Evolutionary conservation across 495 filamentous ascomycete genomes (phyloP).

Genomic region (Cercophora samala): DNA sequence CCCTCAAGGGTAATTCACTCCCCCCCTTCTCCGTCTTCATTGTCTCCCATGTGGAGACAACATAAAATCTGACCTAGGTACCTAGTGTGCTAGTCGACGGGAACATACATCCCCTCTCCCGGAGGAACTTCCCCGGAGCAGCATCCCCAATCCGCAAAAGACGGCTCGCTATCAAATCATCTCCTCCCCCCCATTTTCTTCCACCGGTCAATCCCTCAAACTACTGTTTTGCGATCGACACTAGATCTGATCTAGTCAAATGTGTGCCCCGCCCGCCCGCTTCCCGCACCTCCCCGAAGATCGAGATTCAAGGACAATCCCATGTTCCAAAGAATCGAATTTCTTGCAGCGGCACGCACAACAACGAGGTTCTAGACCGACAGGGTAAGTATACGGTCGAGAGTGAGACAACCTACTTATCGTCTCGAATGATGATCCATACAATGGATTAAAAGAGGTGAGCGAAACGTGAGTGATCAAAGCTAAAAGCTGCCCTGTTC

Average conservation of each 20-base stretch:
- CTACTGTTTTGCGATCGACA: not conserved
- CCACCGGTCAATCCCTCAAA: not conserved
- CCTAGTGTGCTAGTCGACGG: not conserved
- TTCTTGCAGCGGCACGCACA: not conserved
- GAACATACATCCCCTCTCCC: not conserved
- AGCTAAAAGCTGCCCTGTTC: not conserved
- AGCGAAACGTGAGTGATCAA: not conserved
- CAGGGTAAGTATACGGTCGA: not conserved
- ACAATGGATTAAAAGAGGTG: not conserved
- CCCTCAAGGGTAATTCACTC: no score
- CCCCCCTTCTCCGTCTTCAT: no score
- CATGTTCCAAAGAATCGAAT: not conserved
- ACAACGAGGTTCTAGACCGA: not conserved
- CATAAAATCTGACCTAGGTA: no score
- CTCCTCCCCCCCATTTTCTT: not conserved
- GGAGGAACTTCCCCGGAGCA: not conserved
- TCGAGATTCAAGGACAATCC: not conserved
- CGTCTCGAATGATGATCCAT: not conserved
- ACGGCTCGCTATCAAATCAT: not conserved
- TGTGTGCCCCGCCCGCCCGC: not conserved
- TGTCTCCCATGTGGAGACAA: no score
- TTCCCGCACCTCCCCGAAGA: not conserved
- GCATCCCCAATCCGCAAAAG: not conserved
- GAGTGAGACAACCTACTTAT: not conserved
- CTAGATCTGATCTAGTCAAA: not conserved